A percentile compares a stretch with the other conserved stretches of the same genome.
phyloP scores from a whole-genome alignment of 257 asterid genomes.

The Schizonepeta tenuifolia region DNA sequence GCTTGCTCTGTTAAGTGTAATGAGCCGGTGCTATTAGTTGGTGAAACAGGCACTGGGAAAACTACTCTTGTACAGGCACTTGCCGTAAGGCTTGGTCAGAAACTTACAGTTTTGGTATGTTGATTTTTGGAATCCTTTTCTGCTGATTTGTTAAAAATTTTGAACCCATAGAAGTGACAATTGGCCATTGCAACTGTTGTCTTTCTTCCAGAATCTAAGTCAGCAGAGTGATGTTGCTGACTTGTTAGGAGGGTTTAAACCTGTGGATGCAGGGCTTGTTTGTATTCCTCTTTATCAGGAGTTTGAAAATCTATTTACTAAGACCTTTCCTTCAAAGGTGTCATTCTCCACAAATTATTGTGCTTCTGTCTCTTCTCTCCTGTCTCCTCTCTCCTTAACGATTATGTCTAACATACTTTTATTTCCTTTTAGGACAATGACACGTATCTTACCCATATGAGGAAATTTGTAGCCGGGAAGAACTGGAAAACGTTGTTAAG shows the following conservation, averaged over 20 bases:
- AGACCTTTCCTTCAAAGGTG: conserved; percentile 77
- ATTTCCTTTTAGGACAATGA: conserved; percentile 58
- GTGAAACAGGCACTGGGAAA: conserved; percentile 99
- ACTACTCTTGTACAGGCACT: conserved; percentile 94
- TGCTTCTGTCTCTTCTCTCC: not conserved
- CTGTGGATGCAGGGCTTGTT: conserved; percentile 76
- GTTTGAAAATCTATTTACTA: conserved; percentile 62
- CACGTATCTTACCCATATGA: conserved; percentile 44
- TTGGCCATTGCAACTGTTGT: conserved; percentile 28
- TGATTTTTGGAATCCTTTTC: conserved; percentile 6
- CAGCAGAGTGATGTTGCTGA: conserved; percentile 97
- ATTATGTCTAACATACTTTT: conserved; percentile 21
- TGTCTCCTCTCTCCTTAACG: not conserved
- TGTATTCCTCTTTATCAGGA: conserved; percentile 80
- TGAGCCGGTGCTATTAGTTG: conserved; percentile 96
- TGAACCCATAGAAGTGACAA: conserved; percentile 19
- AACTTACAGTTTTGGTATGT: conserved; percentile 91
- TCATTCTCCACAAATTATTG: not conserved
- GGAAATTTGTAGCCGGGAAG: conserved; percentile 50
- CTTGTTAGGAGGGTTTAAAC: conserved; percentile 89
- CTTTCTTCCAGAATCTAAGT: conserved; percentile 77
- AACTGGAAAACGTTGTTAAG: conserved; percentile 75
- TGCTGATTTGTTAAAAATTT: conserved; percentile 5
- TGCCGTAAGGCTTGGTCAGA: conserved; percentile 76
- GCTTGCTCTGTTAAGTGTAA: conserved; percentile 81